Base-by-base conservation (phyloP, 345 rosid species). In the Erysimum cheiranthoides region DNA sequence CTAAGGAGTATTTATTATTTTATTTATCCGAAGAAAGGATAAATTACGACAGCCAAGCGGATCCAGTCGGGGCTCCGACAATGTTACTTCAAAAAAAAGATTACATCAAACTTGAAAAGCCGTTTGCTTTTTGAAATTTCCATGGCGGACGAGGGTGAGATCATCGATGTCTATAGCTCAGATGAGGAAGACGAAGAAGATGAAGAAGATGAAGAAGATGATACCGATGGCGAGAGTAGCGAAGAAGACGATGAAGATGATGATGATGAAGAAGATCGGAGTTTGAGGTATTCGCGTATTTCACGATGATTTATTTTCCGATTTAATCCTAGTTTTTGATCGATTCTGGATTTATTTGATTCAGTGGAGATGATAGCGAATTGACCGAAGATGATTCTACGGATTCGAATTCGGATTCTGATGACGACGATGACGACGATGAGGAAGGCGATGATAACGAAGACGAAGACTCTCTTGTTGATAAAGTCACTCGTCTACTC, bases 401-500 rank as follows among this genome's bases (percentile, higher is more conserved):
- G 18, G 77, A 66, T 65, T 66, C 68, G 16, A 66, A 78, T 34
- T 66, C 56, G 7, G 85, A 71, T 17, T 58, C 21, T 13, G 73
- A 72, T 8, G 62, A 73, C 4, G 78, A 46, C 0, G 54, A 54
- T 6, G 77, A 58, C 0, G 76, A 76, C 0, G 71, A 73, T 1
- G 61, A 36, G 1, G 85, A 73, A 2, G 79, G 42, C 4, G 79
- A 77, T 0, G 84, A 73, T 5, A 54, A 61, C 4, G 84, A 78
- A 5, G 80, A 74, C 3, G 85, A 78, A 28, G 84, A 81, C 54
- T 77, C 85, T 73, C 76, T 82, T 52, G 83, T 80, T 66, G 42
- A 71, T 39, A 78, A 68, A 79, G 85, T 85, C 70, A 66, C 81
- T 62, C 53, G 71, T 54, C 79, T 84, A 36, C 82, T 89, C 58